These are phyloP conservation scores for Aspergillus bombycis DNA, from an alignment of 2,329 filamentous ascomycete genomes.

Conservation along the genomic window DNA sequence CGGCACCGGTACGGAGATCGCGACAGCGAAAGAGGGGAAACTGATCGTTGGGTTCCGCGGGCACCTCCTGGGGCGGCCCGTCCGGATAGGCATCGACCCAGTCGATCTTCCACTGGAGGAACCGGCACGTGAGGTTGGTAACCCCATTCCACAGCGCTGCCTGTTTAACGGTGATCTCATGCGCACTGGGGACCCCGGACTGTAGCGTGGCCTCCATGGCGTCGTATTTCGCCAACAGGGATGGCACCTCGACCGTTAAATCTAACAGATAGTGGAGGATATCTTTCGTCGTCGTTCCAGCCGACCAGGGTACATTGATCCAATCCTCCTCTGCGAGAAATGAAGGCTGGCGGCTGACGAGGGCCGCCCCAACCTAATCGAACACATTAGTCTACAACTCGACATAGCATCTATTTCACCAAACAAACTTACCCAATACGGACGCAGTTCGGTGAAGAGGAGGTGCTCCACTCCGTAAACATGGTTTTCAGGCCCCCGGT, in stretches of 20 bases:
- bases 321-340: conserved; percentile 42
- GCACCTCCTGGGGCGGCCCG: conserved; percentile 32
- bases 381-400: conserved; percentile 2
- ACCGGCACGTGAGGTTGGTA: conserved; percentile 33
- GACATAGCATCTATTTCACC: not conserved
- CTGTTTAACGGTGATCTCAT: conserved; percentile 38
- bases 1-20: conserved; percentile 37
- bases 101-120: conserved; percentile 36
- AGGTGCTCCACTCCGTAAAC: conserved; percentile 45
- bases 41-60: conserved; percentile 25
- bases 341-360: conserved; percentile 35
- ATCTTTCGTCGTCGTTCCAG: conserved; percentile 39
- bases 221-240: conserved; percentile 35
- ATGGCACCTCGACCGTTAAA: conserved; percentile 39
- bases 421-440: conserved; percentile 39
- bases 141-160: conserved; percentile 39
- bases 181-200: conserved; percentile 28
- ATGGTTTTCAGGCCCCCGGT: conserved; percentile 44
- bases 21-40: conserved; percentile 40
- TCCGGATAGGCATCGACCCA: conserved; percentile 37
- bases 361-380: conserved; percentile 32
- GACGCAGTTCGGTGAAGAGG: conserved; percentile 42
- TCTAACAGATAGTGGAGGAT: conserved; percentile 42
- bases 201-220: conserved; percentile 28
- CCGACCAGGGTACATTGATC: conserved; percentile 45